Evolutionary conservation across 108 stramenopile species (phyloP).

Genomic region (Craspedostauros australis): DNA sequence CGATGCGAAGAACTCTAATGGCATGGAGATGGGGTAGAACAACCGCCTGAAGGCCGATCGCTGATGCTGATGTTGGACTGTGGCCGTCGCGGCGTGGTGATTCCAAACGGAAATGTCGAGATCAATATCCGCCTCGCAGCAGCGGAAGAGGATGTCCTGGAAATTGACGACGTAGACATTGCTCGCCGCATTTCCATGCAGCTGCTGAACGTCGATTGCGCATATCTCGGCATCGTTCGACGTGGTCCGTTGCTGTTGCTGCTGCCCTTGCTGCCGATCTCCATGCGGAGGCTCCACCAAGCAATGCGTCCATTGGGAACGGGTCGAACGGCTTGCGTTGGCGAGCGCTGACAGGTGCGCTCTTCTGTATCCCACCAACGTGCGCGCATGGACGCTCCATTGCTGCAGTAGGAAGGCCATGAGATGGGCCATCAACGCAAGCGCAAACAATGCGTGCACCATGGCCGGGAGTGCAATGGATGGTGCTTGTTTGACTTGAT

Average conservation of each 20-base stretch:
- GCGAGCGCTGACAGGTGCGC: slow-evolving; percentile 1
- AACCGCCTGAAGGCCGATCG: slow-evolving; percentile 46
- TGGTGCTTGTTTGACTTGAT: background rate
- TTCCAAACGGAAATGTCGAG: background rate
- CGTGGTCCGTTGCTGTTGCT: slow-evolving; percentile 1
- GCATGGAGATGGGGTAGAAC: slow-evolving; percentile 56
- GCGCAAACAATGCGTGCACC: slow-evolving; percentile 18
- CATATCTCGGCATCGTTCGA: slow-evolving; percentile 19
- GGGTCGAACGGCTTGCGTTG: slow-evolving; percentile 24
- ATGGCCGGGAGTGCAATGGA: slow-evolving; percentile 1
- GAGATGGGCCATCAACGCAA: slow-evolving; percentile 18
- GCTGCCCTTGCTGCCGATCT: slow-evolving; percentile 12
- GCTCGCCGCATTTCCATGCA: background rate
- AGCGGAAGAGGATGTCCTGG: slow-evolving; percentile 41
- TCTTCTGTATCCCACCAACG: slow-evolving; percentile 30
- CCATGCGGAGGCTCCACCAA: slow-evolving; percentile 27
- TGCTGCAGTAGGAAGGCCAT: slow-evolving; percentile 33
- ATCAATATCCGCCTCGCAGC: slow-evolving; percentile 21
- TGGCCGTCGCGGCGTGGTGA: background rate
- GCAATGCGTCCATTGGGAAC: slow-evolving; percentile 25
- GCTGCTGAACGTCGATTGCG: background rate
- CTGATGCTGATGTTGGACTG: background rate
- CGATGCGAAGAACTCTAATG: slow-evolving; percentile 49
- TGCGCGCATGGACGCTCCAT: slow-evolving; percentile 45
- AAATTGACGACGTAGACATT: slow-evolving; percentile 24